Base-by-base conservation (phyloP, 1,139 yeast species). In the Candida sanyaensis region DNA sequence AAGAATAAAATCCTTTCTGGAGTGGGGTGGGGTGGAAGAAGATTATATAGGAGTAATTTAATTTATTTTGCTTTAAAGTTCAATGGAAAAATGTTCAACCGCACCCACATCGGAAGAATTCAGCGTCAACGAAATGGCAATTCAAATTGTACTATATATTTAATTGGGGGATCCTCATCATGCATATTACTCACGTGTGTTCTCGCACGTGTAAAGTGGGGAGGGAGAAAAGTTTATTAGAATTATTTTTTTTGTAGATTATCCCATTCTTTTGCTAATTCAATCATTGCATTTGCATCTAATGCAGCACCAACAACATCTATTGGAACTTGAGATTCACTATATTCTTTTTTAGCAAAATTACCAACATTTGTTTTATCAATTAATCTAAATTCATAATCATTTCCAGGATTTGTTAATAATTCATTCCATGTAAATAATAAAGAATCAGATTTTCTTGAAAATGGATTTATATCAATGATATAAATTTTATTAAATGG, bases 251-350 rank as follows among this genome's bases (percentile, higher is more conserved):
- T 36, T 37, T 51, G 55, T 24, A 52, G 46, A 4, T 56, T 55
- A 31, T 58, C 55, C 89, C 91, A 86, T 53, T 82, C 78, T 47
- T 75, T 71, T 1, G 87, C 83, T 51, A 87, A 68, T 49, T 86
- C 90, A 21, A 78, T 80, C 80, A 87, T 81, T 1, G 83, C 74
- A 24, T 73, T 72, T 0, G 89, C 75, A 58, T 88, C 83, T 53
- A 81, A 62, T 28, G 89, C 76, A 1, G 97, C 97, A 62, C 90
- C 95, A 5, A 93, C 86, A 29, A 95, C 83, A 58, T 93, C 99
- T 46, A 81, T 74, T 0, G 99, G 99, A 2, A 93, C 97, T 59
- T 88, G 92, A 61, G 86, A 90, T 60, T 92, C 96, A 3, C 96
- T 82, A 61, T 88, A 93, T 47, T 90, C 96, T 55, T 86, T 88